Evolutionary conservation across 2,329 filamentous ascomycete species (phyloP).

Genomic region (Diplodia corticola): DNA sequence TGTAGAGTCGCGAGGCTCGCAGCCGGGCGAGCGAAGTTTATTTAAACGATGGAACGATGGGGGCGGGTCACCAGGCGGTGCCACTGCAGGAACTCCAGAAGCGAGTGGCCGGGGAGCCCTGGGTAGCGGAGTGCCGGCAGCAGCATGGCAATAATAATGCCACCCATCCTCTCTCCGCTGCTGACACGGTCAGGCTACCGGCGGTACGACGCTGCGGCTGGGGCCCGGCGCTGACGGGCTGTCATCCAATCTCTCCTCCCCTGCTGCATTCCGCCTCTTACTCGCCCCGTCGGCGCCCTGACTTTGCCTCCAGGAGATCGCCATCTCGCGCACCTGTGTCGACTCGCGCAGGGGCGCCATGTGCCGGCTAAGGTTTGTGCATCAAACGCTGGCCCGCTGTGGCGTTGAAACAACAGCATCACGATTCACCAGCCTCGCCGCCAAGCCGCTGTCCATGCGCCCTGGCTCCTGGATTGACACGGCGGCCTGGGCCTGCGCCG

Average conservation of each 20-base stretch:
- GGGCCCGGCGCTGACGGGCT: not conserved
- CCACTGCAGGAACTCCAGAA: constrained; percentile 12
- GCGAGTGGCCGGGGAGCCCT: constrained; percentile 5
- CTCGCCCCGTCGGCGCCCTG: not conserved
- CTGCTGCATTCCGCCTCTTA: constrained; percentile 5
- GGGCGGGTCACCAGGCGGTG: constrained; percentile 5
- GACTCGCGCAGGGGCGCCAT: constrained; percentile 11
- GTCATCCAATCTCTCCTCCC: not conserved
- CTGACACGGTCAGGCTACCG: constrained; percentile 9
- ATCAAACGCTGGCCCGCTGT: constrained; percentile 2
- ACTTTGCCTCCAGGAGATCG: constrained; percentile 13
- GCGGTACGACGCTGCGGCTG: constrained; percentile 13
- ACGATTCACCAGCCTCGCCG: not conserved
- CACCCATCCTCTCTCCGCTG: not conserved
- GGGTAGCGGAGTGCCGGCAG: constrained; percentile 13
- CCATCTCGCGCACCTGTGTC: not conserved
- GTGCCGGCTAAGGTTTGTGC: constrained; percentile 14
- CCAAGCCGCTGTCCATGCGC: constrained; percentile 16
- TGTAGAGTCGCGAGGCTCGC: not conserved
- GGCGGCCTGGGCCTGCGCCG: not conserved
- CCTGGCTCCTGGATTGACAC: not conserved
- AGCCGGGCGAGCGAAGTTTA: not conserved
- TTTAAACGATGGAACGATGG: not conserved
- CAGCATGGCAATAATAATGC: not conserved
- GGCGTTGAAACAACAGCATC: constrained; percentile 10